Conservation (phyloP, 1,139 yeast species). For the Debaryomyces coudertii region DNA sequence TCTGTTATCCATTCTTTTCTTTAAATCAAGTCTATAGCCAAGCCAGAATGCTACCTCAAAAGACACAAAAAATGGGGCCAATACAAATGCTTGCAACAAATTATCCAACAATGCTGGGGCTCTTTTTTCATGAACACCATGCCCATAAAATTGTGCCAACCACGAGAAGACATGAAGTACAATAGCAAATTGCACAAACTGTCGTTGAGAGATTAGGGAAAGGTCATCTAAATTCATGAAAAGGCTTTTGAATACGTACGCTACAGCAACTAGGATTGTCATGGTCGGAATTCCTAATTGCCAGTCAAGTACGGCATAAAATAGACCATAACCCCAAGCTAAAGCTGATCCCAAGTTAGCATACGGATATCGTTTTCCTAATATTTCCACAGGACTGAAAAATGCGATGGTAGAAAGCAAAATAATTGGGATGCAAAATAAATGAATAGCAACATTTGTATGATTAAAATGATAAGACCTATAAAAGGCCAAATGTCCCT, state of each 20-base stretch:
- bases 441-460: conserved; percentile 75
- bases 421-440: conserved; percentile 79
- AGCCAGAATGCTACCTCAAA: conserved; percentile 72
- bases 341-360: conserved; percentile 42
- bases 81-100: conserved; percentile 77
- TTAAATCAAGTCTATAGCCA: conserved; percentile 62
- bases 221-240: conserved; percentile 22
- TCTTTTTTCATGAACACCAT: conserved; percentile 75
- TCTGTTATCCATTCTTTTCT: conserved; percentile 54
- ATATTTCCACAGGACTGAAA: conserved; percentile 26
- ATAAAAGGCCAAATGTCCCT: conserved; percentile 76
- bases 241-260: conserved; percentile 39
- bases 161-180: conserved; percentile 60
- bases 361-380: conserved; percentile 31
- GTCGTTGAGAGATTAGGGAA: conserved; percentile 24
- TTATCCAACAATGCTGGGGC: conserved; percentile 90
- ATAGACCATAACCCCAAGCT: conserved; percentile 41
- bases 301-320: conserved; percentile 48
- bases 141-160: conserved; percentile 90
- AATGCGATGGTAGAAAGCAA: conserved; percentile 56
- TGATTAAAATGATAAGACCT: conserved; percentile 77
- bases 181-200: conserved; percentile 34
- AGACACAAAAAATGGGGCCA: conserved; percentile 89
- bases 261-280: conserved; percentile 40
- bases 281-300: conserved; percentile 43